Evolutionary conservation across 257 asterid species (phyloP).

Genomic region (Striga asiatica): DNA sequence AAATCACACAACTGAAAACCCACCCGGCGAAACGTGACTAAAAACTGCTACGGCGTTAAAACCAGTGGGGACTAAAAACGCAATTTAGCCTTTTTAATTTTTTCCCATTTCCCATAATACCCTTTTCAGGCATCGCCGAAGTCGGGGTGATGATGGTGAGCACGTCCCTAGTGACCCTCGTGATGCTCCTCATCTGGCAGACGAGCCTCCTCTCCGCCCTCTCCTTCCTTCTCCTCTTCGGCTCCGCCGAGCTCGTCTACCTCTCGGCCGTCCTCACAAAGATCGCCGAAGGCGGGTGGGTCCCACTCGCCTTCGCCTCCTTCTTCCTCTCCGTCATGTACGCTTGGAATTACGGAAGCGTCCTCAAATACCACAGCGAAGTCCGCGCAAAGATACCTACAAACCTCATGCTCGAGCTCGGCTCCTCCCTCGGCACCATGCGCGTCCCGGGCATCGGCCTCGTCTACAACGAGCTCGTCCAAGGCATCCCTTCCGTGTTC

Average conservation of each 20-base stretch:
- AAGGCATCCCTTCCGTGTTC: conserved; percentile 80
- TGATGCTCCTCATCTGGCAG: conserved; percentile 91
- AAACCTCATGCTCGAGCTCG: conserved; percentile 74
- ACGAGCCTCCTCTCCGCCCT: conserved; percentile 58
- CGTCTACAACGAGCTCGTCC: conserved; percentile 80
- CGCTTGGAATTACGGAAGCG: conserved; percentile 90
- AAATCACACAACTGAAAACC: too few relatives aligned
- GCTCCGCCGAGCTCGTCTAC: conserved; percentile 65
- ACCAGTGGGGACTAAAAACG: neutral
- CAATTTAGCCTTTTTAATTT: too few relatives aligned
- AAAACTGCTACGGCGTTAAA: too few relatives aligned
- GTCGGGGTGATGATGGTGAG: conserved; percentile 96
- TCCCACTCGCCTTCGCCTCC: conserved; percentile 70
- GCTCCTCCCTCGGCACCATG: conserved; percentile 68
- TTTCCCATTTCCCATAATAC: neutral
- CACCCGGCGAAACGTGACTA: too few relatives aligned
- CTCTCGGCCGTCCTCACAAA: conserved; percentile 77
- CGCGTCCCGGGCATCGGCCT: conserved; percentile 89
- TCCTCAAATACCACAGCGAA: conserved; percentile 74
- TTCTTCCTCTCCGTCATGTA: conserved; percentile 77
- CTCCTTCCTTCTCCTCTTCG: conserved; percentile 63
- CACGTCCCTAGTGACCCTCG: conserved; percentile 74
- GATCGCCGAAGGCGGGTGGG: conserved; percentile 93
- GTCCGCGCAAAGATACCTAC: conserved; percentile 67
- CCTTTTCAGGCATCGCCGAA: conserved; percentile 80